Conservation (phyloP, 257 asterid genomes). For the Jacaranda copaia region DNA sequence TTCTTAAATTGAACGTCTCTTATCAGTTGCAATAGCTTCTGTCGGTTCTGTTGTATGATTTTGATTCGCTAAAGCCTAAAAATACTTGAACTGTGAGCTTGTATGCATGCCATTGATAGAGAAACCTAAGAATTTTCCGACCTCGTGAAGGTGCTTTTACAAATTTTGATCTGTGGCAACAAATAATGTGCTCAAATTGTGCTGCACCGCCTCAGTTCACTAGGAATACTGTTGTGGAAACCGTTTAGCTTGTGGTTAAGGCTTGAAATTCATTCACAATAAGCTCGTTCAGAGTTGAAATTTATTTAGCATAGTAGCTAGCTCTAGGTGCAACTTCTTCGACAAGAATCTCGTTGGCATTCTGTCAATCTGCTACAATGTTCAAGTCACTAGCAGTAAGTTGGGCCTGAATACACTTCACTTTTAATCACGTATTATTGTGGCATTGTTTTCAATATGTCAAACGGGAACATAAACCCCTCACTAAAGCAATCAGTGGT, state of each 20-base stretch:
- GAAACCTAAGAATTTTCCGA: not conserved
- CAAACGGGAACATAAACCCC: constrained; percentile 18
- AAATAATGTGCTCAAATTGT: too few species aligned
- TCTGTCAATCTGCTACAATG: constrained; percentile 1
- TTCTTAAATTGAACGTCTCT: not conserved
- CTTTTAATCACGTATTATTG: not conserved
- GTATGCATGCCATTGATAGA: not conserved
- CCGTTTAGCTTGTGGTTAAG: not conserved
- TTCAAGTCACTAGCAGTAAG: not conserved
- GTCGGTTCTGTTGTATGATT: not conserved
- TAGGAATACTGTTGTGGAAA: too few species aligned
- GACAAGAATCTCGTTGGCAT: not conserved
- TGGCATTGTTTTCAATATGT: constrained; percentile 2
- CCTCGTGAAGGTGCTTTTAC: too few species aligned
- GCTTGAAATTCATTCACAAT: not conserved
- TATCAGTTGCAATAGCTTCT: not conserved
- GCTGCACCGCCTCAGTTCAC: too few species aligned
- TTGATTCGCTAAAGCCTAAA: not conserved
- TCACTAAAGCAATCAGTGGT: constrained; percentile 14
- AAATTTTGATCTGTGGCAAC: too few species aligned
- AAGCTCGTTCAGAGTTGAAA: too few species aligned
- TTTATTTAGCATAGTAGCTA: not conserved
- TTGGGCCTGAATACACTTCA: constrained; percentile 6
- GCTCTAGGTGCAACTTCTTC: not conserved
- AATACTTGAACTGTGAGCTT: not conserved